Percentiles rank a stretch among this genome's conserved stretches.
Evolutionary conservation across 2,329 filamentous ascomycete genomes (phyloP).

Genomic region (Lasiodiplodia sp.): DNA sequence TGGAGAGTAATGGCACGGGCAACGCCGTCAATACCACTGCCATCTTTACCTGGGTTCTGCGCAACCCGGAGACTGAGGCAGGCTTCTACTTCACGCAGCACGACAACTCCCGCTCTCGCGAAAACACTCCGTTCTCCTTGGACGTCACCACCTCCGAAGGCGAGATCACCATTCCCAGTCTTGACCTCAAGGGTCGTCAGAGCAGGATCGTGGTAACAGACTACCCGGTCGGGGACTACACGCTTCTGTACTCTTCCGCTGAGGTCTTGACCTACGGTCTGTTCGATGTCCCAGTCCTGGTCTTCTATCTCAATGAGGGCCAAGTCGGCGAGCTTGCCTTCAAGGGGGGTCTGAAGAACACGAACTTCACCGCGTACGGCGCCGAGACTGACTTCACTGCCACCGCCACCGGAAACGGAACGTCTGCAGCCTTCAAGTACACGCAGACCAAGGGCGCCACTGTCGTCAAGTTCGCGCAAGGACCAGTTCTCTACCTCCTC

Average conservation of each 20-base stretch:
- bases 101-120: slow-evolving; percentile 58
- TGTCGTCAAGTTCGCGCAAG: slow-evolving; percentile 47
- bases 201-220: slow-evolving; percentile 69
- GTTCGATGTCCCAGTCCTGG: slow-evolving; percentile 47
- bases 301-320: slow-evolving; percentile 49
- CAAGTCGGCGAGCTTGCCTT: slow-evolving; percentile 52
- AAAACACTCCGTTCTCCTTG: slow-evolving; percentile 62
- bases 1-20: slow-evolving; percentile 59
- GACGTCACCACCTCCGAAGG: slow-evolving; percentile 64
- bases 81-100: slow-evolving; percentile 68
- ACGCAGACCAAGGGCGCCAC: slow-evolving; percentile 41
- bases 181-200: slow-evolving; percentile 66
- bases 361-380: slow-evolving; percentile 49
- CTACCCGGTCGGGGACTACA: slow-evolving; percentile 62
- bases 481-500: slow-evolving; percentile 45
- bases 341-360: slow-evolving; percentile 43
- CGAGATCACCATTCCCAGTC: slow-evolving; percentile 61
- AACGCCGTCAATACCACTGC: slow-evolving; percentile 61
- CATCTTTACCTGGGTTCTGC: slow-evolving; percentile 63
- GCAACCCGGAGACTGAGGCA: slow-evolving; percentile 64
- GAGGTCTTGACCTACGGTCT: slow-evolving; percentile 57
- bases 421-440: slow-evolving; percentile 41
- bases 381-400: slow-evolving; percentile 54
- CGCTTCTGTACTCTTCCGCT: slow-evolving; percentile 60
- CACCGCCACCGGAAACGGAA: slow-evolving; percentile 47